These are phyloP conservation scores for Daldinia bambusicola DNA, from an alignment of 495 filamentous ascomycete genomes.

Conservation along the genomic window DNA sequence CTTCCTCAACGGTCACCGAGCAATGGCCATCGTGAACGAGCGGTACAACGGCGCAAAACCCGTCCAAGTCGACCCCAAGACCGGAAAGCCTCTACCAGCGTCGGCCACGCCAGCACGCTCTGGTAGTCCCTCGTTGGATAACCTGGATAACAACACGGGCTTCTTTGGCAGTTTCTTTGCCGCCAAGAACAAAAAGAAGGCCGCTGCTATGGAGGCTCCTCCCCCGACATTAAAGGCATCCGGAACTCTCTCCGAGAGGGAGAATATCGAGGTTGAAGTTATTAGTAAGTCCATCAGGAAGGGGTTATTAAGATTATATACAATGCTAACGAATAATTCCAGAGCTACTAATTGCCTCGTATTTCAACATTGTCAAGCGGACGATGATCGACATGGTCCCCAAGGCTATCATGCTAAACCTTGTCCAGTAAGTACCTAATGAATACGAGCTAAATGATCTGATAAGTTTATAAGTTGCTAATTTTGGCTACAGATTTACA, in stretches of 20 bases:
- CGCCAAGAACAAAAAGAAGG: constrained; percentile 99
- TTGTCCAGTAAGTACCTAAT: constrained; percentile 79
- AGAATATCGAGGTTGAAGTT: constrained; percentile 94
- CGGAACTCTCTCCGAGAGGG: constrained; percentile 89
- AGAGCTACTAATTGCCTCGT: constrained; percentile 96
- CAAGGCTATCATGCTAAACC: constrained; percentile 97
- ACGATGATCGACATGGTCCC: constrained; percentile 99
- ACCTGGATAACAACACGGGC: constrained; percentile 68
- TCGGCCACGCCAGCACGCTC: constrained; percentile 70
- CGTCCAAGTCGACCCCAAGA: constrained; percentile 98
- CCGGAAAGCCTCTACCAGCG: constrained; percentile 90
- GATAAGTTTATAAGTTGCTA: constrained; percentile 23
- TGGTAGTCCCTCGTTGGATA: constrained; percentile 72
- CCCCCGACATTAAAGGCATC: constrained; percentile 93
- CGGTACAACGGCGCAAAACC: constrained; percentile 81
- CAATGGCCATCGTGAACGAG: constrained; percentile 98
- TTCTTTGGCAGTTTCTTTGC: constrained; percentile 99
- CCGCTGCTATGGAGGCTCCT: constrained; percentile 97
- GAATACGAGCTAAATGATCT: neutral
- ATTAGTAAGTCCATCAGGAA: constrained; percentile 79
- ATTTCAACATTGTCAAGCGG: constrained; percentile 96
- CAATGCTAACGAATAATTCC: constrained; percentile 39
- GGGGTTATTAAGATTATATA: neutral
- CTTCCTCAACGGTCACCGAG: constrained; percentile 95
- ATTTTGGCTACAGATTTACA: constrained; percentile 71